phyloP scores from a whole-genome alignment of 2,329 filamentous ascomycete genomes.

The Colletotrichum sp. region DNA sequence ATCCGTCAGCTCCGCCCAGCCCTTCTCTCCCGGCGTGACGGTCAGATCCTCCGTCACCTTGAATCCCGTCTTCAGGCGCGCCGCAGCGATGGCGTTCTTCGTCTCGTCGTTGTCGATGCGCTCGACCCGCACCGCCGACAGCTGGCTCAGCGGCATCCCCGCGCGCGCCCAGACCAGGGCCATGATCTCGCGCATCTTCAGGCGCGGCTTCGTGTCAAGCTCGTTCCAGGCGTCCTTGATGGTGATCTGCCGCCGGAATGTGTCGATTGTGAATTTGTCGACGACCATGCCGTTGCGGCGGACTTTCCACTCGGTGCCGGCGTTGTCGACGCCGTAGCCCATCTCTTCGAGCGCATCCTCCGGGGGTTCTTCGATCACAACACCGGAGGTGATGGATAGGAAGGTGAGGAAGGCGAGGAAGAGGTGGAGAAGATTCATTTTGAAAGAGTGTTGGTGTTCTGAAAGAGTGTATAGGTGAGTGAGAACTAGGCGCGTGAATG shows the following conservation, averaged over 20 bases:
- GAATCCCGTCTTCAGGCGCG: neutral
- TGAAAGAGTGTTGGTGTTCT: neutral
- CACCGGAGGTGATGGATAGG: neutral
- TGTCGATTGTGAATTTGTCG: neutral
- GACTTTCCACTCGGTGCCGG: neutral
- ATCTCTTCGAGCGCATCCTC: neutral
- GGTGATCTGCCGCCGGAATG: accelerated
- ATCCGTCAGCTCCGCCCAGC: neutral
- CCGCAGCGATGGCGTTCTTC: accelerated
- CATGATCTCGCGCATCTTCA: neutral
- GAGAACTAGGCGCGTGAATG: neutral
- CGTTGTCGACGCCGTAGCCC: neutral
- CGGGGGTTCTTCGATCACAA: neutral
- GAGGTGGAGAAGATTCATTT: neutral
- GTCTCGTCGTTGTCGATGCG: neutral
- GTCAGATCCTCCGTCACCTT: neutral
- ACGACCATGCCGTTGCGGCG: neutral
- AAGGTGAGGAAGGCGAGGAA: neutral
- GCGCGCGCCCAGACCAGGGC: neutral
- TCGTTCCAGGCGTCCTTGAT: neutral
- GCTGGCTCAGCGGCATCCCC: neutral
- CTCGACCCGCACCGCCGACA: neutral
- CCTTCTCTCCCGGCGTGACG: neutral
- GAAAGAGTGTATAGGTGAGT: neutral
- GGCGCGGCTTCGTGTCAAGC: neutral